Evolutionary conservation across 352 stramenopile species (phyloP).

Genomic region (Phytopythium oedochilum): DNA sequence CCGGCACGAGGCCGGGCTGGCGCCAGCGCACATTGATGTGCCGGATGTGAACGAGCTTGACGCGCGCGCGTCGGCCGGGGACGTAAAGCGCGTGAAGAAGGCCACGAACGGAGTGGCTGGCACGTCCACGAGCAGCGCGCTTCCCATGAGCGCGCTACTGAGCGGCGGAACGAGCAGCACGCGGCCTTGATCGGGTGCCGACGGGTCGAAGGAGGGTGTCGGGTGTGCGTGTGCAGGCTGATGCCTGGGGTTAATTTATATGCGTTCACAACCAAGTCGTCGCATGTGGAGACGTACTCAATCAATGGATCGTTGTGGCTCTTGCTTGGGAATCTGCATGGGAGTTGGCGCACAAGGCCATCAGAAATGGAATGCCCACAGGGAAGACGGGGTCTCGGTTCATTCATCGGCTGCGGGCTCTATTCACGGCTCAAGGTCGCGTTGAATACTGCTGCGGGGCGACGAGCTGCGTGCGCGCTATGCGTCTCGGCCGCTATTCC

Average conservation of each 20-base stretch:
- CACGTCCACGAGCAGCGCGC: constrained; percentile 14
- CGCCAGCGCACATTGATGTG: constrained; percentile 77
- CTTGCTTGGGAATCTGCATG: too few species aligned
- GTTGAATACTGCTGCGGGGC: background rate
- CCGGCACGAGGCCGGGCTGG: constrained; percentile 54
- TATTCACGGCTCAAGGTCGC: background rate
- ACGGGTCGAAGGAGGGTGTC: too few species aligned
- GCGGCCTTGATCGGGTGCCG: background rate
- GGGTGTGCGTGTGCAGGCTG: too few species aligned
- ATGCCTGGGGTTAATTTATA: too few species aligned
- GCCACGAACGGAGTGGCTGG: background rate
- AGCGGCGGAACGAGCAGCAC: background rate
- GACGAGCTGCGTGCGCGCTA: background rate
- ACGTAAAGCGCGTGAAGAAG: constrained; percentile 14
- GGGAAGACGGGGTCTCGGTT: background rate
- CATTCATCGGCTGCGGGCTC: background rate
- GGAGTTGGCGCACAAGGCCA: too few species aligned
- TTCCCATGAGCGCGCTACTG: constrained; percentile 30
- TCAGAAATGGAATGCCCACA: too few species aligned
- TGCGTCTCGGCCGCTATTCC: constrained; percentile 27
- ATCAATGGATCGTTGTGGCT: too few species aligned
- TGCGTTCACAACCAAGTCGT: too few species aligned
- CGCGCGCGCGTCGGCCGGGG: constrained; percentile 10
- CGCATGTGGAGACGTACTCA: too few species aligned
- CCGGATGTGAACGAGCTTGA: constrained; percentile 56